Percentiles rank a stretch among this genome's conserved stretches.
phyloP scores from a whole-genome alignment of 2,329 filamentous ascomycete genomes.

The Didymella pomorum region DNA sequence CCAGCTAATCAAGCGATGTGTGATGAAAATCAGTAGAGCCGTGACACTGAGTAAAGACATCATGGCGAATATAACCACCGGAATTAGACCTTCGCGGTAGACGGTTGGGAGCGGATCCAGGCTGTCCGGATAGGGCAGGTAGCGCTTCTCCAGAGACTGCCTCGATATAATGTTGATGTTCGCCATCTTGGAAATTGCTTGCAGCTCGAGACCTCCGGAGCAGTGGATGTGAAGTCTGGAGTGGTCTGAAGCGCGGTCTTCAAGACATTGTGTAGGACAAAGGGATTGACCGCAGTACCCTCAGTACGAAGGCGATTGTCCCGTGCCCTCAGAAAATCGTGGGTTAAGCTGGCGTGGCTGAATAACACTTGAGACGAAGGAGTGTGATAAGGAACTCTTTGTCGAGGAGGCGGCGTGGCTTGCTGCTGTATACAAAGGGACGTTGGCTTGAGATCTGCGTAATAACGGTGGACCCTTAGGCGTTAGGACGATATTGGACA shows the following conservation, averaged over 20 bases:
- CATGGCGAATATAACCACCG: slow-evolving; percentile 57
- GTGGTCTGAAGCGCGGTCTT: slow-evolving; percentile 19
- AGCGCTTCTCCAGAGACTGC: slow-evolving; percentile 27
- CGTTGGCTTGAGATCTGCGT: slow-evolving; percentile 1
- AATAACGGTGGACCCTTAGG: not conserved
- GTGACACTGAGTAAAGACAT: slow-evolving; percentile 58
- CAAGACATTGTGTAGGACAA: slow-evolving; percentile 29
- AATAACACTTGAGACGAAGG: not conserved
- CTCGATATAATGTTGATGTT: slow-evolving; percentile 20
- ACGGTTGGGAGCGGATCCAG: slow-evolving; percentile 41
- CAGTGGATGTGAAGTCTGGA: not conserved
- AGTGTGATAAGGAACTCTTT: slow-evolving; percentile 1
- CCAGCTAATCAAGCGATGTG: slow-evolving; percentile 62
- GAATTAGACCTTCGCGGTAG: slow-evolving; percentile 55
- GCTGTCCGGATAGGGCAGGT: slow-evolving; percentile 38
- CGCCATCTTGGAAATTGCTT: slow-evolving; percentile 19
- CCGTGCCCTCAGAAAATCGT: slow-evolving; percentile 11
- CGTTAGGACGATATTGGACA: not conserved
- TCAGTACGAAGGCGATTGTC: slow-evolving; percentile 7
- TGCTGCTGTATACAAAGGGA: slow-evolving; percentile 19
- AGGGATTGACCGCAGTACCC: slow-evolving; percentile 12
- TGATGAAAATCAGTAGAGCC: slow-evolving; percentile 57
- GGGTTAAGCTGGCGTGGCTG: slow-evolving; percentile 10
- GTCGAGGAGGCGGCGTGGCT: slow-evolving; percentile 17
- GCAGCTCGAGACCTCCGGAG: slow-evolving; percentile 1